Percentiles rank a stretch among this genome's conserved stretches.
phyloP scores from a whole-genome alignment of 306 rosid species.

The Citrullus colocynthis region DNA sequence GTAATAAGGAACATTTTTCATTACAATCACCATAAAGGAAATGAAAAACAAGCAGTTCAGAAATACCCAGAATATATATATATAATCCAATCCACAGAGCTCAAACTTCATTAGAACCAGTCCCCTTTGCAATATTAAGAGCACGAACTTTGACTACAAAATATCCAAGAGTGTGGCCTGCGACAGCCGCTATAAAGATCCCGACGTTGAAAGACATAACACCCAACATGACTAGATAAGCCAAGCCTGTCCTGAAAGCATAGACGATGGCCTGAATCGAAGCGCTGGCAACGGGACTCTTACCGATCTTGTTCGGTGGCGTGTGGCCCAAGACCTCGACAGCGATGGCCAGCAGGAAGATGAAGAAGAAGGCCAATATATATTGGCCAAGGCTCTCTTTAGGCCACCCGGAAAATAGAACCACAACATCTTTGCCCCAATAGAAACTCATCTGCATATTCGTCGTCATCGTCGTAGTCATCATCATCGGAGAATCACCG shows the following conservation, averaged over 20 bases:
- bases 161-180: slow-evolving; percentile 55
- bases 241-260: slow-evolving; percentile 26
- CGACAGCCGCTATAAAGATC: slow-evolving; percentile 51
- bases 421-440: slow-evolving; percentile 50
- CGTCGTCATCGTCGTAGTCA: slow-evolving; percentile 12
- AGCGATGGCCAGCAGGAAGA: slow-evolving; percentile 31
- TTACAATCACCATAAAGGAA: background rate
- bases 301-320: slow-evolving; percentile 11
- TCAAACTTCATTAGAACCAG: background rate
- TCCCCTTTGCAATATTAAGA: slow-evolving; percentile 12
- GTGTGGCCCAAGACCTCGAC: slow-evolving; percentile 33
- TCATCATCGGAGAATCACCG: slow-evolving; percentile 12
- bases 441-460: slow-evolving; percentile 37
- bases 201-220: slow-evolving; percentile 69
- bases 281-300: slow-evolving; percentile 7
- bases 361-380: slow-evolving; percentile 38
- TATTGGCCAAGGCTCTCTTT: slow-evolving; percentile 36
- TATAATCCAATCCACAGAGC: background rate
- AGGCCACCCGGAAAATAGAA: slow-evolving; percentile 58
- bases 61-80: background rate
- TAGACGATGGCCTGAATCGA: slow-evolving; percentile 16
- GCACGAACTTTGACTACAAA: slow-evolving; percentile 29
- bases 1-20: background rate
- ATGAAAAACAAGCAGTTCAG: background rate
- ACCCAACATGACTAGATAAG: slow-evolving; percentile 56